These are phyloP conservation scores for Ustilago cynodontis DNA, from an alignment of 1,284 basidiomycete species.

Conservation along the genomic window DNA sequence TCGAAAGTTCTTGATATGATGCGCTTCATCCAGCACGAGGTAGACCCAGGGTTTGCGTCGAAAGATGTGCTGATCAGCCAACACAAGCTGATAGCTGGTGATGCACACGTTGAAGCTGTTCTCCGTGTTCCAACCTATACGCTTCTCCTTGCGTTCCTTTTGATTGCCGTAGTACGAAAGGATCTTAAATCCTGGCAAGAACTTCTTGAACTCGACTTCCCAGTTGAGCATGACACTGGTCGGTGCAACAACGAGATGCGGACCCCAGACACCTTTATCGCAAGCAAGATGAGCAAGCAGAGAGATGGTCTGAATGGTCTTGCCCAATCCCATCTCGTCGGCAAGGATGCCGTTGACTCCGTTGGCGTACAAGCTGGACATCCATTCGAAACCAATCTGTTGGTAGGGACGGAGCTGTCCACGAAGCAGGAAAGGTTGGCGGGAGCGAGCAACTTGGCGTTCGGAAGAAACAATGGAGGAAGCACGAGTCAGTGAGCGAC, in stretches of 20 bases:
- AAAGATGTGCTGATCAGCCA: slow-evolving; percentile 92
- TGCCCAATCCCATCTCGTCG: slow-evolving; percentile 76
- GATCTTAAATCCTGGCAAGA: slow-evolving; percentile 91
- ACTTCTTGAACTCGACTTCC: slow-evolving; percentile 99
- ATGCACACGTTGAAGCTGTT: slow-evolving; percentile 95
- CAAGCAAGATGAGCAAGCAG: slow-evolving; percentile 92
- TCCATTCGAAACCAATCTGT: slow-evolving; percentile 93
- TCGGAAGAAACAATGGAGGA: slow-evolving; percentile 71
- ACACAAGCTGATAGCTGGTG: slow-evolving; percentile 90
- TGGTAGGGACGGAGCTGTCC: slow-evolving; percentile 93
- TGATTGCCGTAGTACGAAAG: slow-evolving; percentile 91
- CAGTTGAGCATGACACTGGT: slow-evolving; percentile 96
- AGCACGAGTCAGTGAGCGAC: slow-evolving; percentile 47
- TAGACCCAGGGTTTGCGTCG: slow-evolving; percentile 96
- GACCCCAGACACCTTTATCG: slow-evolving; percentile 94
- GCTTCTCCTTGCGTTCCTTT: slow-evolving; percentile 91
- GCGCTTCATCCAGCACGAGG: slow-evolving; percentile 95
- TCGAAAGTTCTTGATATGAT: slow-evolving; percentile 99
- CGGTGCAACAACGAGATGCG: slow-evolving; percentile 93
- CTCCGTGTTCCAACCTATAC: slow-evolving; percentile 93
- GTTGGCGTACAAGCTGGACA: slow-evolving; percentile 87
- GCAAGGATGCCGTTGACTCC: slow-evolving; percentile 92
- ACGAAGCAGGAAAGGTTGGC: slow-evolving; percentile 83
- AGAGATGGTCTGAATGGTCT: slow-evolving; percentile 96
- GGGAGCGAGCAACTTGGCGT: slow-evolving; percentile 58